A percentile compares a stretch with the other conserved stretches of the same genome.
Conservation (phyloP, 2,329 filamentous ascomycete genomes). For the Aphanoascus verrucosus region DNA sequence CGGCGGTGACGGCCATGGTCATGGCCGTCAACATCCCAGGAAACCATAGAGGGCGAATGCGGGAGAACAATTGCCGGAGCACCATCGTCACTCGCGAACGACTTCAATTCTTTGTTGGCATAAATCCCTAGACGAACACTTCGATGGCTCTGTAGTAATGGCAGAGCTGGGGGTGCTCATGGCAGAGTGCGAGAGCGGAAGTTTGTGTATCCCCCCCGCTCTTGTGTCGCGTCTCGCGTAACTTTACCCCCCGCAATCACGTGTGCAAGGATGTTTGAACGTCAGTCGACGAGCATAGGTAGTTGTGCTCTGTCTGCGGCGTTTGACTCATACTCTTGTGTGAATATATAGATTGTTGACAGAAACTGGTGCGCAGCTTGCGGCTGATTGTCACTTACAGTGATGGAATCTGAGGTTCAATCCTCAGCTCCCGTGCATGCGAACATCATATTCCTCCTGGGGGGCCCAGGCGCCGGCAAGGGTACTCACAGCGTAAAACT, state of each 20-base stretch:
- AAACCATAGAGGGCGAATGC: not conserved
- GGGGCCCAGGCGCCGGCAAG: constrained; percentile 11
- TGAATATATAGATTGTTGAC: too few relatives aligned
- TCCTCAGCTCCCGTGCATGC: not conserved
- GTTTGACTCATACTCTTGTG: not conserved
- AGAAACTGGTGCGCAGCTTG: too few relatives aligned
- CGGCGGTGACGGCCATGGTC: not conserved
- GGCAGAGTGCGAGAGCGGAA: not conserved
- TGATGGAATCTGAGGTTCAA: not conserved
- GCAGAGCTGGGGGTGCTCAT: too few relatives aligned
- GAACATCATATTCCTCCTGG: constrained; percentile 6
- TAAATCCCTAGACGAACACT: not conserved
- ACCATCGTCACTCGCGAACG: not conserved
- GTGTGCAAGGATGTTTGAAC: too few relatives aligned
- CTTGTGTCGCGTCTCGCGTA: too few relatives aligned
- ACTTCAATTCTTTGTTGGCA: not conserved
- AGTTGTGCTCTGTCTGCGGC: not conserved
- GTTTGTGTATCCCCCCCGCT: too few relatives aligned
- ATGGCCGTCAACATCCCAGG: not conserved
- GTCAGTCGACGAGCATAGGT: too few relatives aligned
- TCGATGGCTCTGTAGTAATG: not conserved
- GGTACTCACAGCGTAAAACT: constrained; percentile 7
- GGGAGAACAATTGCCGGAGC: not conserved
- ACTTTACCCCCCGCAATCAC: too few relatives aligned
- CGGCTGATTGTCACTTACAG: not conserved